These are phyloP conservation scores for Lecanicillium sp. DNA, from an alignment of 2,329 filamentous ascomycete species.

Conservation along the genomic window DNA sequence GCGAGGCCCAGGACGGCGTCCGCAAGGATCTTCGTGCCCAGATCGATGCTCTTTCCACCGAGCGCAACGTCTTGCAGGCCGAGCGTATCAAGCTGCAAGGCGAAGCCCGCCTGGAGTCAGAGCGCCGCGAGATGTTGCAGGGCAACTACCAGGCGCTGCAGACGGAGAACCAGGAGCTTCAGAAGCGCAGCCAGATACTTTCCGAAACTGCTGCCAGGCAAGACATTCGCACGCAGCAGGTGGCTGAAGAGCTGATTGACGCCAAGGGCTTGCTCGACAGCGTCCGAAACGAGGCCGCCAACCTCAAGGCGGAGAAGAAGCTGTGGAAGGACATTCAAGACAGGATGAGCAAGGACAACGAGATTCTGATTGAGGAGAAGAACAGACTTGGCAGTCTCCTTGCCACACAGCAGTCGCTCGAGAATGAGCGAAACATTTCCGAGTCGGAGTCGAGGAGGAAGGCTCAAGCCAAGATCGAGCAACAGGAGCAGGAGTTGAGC, in stretches of 20 bases:
- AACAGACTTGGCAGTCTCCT: conserved; percentile 76
- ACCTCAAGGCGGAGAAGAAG: conserved; percentile 90
- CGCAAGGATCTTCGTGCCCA: conserved; percentile 79
- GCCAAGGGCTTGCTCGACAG: conserved; percentile 76
- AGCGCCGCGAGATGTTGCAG: conserved; percentile 85
- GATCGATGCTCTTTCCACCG: conserved; percentile 70
- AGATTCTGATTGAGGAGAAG: conserved; percentile 76
- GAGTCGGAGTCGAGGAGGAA: conserved; percentile 78
- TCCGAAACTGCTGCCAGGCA: conserved; percentile 84
- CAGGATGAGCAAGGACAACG: conserved; percentile 81
- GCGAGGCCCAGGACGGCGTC: conserved; percentile 77
- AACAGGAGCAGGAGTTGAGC: conserved; percentile 71
- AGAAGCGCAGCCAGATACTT: conserved; percentile 70
- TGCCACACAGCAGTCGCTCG: conserved; percentile 76
- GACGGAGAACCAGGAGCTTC: conserved; percentile 76
- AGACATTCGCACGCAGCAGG: conserved; percentile 83
- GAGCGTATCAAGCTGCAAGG: conserved; percentile 76
- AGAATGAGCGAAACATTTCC: conserved; percentile 83
- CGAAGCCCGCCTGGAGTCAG: conserved; percentile 72
- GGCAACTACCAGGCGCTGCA: conserved; percentile 80
- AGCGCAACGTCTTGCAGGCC: conserved; percentile 75
- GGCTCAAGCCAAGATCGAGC: conserved; percentile 70
- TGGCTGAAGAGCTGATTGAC: conserved; percentile 88
- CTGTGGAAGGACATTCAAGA: conserved; percentile 92
- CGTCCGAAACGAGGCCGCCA: conserved; percentile 82